A percentile compares a stretch with the other conserved stretches of the same genome.
phyloP scores from a whole-genome alignment of 2,329 filamentous ascomycete species.

The Chlorencoelia australis region DNA sequence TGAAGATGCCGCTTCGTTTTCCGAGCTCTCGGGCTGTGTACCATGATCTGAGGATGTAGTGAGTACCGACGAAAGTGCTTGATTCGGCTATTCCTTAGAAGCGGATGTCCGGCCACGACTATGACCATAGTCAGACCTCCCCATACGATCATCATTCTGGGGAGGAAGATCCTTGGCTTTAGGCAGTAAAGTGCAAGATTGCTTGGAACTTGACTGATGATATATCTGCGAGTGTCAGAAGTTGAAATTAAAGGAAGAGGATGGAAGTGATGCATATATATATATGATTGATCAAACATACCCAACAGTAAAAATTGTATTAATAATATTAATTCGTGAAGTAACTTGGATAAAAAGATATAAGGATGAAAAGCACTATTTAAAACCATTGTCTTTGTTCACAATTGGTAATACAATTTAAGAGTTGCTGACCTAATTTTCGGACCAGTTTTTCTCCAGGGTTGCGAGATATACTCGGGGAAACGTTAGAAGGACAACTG shows the following conservation, averaged over 20 bases:
- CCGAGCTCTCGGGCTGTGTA: conserved; percentile 51
- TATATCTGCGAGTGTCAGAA: conserved; percentile 27
- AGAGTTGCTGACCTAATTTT: conserved; percentile 5
- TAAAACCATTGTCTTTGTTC: not conserved
- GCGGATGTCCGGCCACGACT: conserved; percentile 39
- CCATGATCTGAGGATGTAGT: conserved; percentile 52
- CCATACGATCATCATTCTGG: conserved; percentile 54
- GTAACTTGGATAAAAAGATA: conserved; percentile 14
- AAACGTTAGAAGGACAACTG: no score
- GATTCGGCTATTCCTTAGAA: conserved; percentile 42
- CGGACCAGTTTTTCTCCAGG: conserved; percentile 7
- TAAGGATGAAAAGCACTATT: conserved; percentile 11
- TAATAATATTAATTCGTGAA: conserved; percentile 38
- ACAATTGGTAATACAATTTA: not conserved
- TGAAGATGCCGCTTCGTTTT: conserved; percentile 52
- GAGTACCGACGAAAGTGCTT: conserved; percentile 45
- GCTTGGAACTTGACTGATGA: conserved; percentile 49
- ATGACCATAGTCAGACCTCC: conserved; percentile 53
- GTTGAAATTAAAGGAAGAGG: not conserved
- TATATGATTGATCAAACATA: conserved; percentile 6
- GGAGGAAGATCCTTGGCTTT: conserved; percentile 53
- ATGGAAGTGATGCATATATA: not conserved
- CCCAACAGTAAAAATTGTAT: conserved; percentile 34
- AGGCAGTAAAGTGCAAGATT: conserved; percentile 54
- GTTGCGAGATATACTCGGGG: conserved; percentile 3